phyloP scores from a whole-genome alignment of 2,329 filamentous ascomycete species.

The Xylariaceae sp. region DNA sequence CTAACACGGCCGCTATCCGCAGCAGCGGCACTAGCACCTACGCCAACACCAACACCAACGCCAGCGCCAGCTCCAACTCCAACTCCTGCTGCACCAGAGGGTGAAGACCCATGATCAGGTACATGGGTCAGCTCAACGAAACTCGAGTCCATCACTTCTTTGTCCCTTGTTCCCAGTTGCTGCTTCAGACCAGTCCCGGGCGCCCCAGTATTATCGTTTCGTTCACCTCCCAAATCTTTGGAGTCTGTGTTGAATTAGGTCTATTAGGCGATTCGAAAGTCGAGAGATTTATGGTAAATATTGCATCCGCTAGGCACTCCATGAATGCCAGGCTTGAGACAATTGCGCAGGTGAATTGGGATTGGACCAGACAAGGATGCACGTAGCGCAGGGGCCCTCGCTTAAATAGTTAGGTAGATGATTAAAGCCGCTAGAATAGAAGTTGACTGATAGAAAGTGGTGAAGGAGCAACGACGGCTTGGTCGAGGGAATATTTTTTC shows the following conservation, averaged over 20 bases:
- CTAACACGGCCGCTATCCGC: constrained; percentile 12
- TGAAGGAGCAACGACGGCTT: constrained; percentile 3
- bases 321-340: not conserved
- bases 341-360: not conserved
- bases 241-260: constrained; percentile 2
- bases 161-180: constrained; percentile 5
- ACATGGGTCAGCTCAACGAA: constrained; percentile 18
- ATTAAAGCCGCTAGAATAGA: not conserved
- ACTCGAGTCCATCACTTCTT: constrained; percentile 24
- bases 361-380: constrained; percentile 1
- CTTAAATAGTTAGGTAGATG: not conserved
- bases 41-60: not conserved
- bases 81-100: not conserved
- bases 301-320: constrained; percentile 12
- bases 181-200: constrained; percentile 7
- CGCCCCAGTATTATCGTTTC: constrained; percentile 19
- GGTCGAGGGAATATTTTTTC: constrained; percentile 1
- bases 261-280: not conserved
- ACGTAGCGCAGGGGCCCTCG: not conserved
- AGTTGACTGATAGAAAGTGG: not conserved
- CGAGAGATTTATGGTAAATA: constrained; percentile 5
- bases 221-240: not conserved
- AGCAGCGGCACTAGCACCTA: not conserved
- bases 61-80: constrained; percentile 16
- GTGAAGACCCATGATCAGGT: constrained; percentile 17